Evolutionary conservation across 2,329 filamentous ascomycete species (phyloP), one percentile per base, ranked within the genome.

Genomic region (Coniochaeta sp.): DNA sequence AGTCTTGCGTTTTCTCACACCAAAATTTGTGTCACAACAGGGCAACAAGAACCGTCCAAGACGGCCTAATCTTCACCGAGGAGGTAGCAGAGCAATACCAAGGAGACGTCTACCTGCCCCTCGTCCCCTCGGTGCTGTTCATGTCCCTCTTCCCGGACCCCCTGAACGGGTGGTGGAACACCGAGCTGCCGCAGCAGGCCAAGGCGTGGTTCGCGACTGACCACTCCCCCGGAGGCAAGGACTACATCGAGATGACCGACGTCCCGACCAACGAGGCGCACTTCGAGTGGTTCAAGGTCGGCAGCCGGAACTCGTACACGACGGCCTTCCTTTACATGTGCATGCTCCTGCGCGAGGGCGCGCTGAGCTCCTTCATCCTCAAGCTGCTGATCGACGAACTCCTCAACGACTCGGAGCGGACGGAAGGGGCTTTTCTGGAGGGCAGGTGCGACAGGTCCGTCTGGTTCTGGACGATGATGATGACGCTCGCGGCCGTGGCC

Each of bases 291-390:
- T 51, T 51, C 53, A 62, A 64, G 16, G 66, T 62, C 49, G 68
- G 66, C 51, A 75, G 71, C 55, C 66, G 72, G 46, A 71, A 69
- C 32, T 71, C 70, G 51, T 74, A 73, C 60, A 71, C 74, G 51
- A 70, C 71, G 35, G 73, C 71, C 30, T 74, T 74, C 59, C 71
- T 75, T 60, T 75, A 74, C 58, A 66, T 75, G 38, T 70, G 71
- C 62, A 67, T 72, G 46, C 71, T 74, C 54, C 59, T 75, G 52
- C 70, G 71, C 33, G 65, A 71, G 50, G 66, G 63, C 32, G 62
- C 64, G 28, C 65, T 75, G 33, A 71, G 73, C 54, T 67, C 69
- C 24, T 71, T 72, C 51, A 65, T 75, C 32, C 65, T 72, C 6
- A 71, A 70, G 53, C 74, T 71, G 71, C 67, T 74, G 45, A 64